A percentile compares a stretch with the other conserved stretches of the same genome.
phyloP scores from a whole-genome alignment of 2,329 filamentous ascomycete species.

The Alternaria arborescens region DNA sequence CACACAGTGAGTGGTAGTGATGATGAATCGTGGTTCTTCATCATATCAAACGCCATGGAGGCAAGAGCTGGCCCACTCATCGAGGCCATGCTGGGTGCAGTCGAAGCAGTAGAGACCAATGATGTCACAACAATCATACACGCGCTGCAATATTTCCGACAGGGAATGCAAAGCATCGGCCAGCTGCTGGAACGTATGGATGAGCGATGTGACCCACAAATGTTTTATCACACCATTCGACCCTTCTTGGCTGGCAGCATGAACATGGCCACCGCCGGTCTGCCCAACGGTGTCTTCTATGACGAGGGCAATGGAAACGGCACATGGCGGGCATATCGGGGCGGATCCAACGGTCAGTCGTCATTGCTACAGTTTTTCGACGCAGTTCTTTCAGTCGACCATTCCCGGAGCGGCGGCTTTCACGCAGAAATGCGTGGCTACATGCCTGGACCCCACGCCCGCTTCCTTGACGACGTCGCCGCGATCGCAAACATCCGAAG shows the following conservation, averaged over 20 bases:
- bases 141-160: constrained; percentile 52
- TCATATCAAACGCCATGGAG: constrained; percentile 63
- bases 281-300: constrained; percentile 63
- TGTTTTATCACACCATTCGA: constrained; percentile 63
- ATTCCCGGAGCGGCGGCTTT: constrained; percentile 51
- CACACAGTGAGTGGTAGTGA: constrained; percentile 46
- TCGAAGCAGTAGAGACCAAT: constrained; percentile 54
- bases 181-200: constrained; percentile 60
- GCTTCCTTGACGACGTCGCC: constrained; percentile 60
- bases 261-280: constrained; percentile 61
- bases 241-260: constrained; percentile 63
- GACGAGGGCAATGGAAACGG: constrained; percentile 59
- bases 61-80: constrained; percentile 59
- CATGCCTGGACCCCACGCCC: constrained; percentile 62
- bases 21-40: constrained; percentile 57
- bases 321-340: constrained; percentile 61
- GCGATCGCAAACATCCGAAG: constrained; percentile 56
- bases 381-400: constrained; percentile 61
- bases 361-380: constrained; percentile 64
- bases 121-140: constrained; percentile 51
- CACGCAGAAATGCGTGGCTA: constrained; percentile 62
- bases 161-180: constrained; percentile 53
- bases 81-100: constrained; percentile 57
- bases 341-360: constrained; percentile 65
- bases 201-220: constrained; percentile 57